Evolutionary conservation across 1,139 yeast species (phyloP), one percentile per base, ranked within the genome.

Genomic region (Candida albicans): DNA sequence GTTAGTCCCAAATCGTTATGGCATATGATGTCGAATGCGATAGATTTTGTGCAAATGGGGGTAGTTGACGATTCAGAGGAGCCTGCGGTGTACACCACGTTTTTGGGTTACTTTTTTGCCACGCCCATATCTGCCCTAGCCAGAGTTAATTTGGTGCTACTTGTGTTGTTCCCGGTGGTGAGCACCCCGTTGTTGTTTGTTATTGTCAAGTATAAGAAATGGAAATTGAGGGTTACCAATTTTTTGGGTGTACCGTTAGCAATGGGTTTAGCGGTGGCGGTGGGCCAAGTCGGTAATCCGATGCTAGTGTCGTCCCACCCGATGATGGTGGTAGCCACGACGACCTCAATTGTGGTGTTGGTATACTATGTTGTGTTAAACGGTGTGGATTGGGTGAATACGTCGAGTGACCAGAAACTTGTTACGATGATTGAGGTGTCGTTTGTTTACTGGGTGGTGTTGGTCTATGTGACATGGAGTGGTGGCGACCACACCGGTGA

Each of bases 21-120:
- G 84, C 93, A 87, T 60, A 89, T 90, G 96, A 69, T 87, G 40
- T 75, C 84, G 2, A 82, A 79, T 45, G 70, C 93, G 0, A 64
- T 87, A 53, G 95, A 86, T 52, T 70, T 83, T 44, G 68, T 10
- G 58, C 81, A 45, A 68, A 74, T 0, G 57, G 61, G 14, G 61
- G 70, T n/a, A 22, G 59, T 72, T 28, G 73, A 68, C 37, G 78
- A 70, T 51, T 64, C 55, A 8, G 54, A 50, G 9, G 73, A 76
- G 10, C 73, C 74, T 36, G 83, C 91, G 0, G 74, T 82, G 2
- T 89, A 68, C 57, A 75, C 83, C 50, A 87, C 84, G 53, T 58
- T 87, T 28, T 61, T 82, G 28, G 88, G 90, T 36, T 55, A 57
- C 45, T 85, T 87, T 55, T 67, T 84, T 49, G 74, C 79, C 11